Conservation (phyloP, 169 alveolate species). For the Babesia divergens region DNA sequence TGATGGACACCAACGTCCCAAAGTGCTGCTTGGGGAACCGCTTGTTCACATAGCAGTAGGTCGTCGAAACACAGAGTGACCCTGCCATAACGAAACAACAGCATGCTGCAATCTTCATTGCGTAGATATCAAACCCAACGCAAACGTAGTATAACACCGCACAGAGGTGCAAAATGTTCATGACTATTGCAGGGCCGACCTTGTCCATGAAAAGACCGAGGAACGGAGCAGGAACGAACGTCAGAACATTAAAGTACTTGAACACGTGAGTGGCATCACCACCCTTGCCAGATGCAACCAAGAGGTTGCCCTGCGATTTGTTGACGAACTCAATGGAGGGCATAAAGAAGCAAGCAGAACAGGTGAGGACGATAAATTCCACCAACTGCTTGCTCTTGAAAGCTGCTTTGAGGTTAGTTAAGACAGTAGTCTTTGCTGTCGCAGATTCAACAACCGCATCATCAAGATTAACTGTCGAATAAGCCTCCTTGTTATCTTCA, state of each 20-base stretch:
- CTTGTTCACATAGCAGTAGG: constrained; percentile 38
- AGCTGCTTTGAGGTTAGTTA: neutral
- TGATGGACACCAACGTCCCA: constrained; percentile 16
- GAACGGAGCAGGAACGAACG: constrained; percentile 52
- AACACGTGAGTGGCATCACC: constrained; percentile 20
- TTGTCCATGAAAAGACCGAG: constrained; percentile 47
- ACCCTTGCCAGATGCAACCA: constrained; percentile 19
- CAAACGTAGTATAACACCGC: constrained; percentile 11
- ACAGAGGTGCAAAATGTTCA: constrained; percentile 23
- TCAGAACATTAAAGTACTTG: constrained; percentile 20
- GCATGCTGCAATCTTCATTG: constrained; percentile 49
- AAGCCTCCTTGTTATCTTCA: neutral
- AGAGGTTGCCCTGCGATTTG: constrained; percentile 41
- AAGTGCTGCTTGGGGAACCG: constrained; percentile 35
- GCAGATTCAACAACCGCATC: neutral
- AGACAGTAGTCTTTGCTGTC: neutral
- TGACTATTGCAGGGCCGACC: constrained; percentile 37
- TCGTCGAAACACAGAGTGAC: constrained; percentile 28
- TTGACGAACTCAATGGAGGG: constrained; percentile 38
- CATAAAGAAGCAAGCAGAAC: constrained; percentile 9
- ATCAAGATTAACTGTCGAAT: neutral
- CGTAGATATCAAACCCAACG: constrained; percentile 23
- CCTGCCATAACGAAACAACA: constrained; percentile 41
- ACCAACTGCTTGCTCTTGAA: constrained; percentile 4
- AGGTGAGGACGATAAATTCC: constrained; percentile 9